Conservation (phyloP, 768 basidiomycete genomes). For the Kockovaella imperatae region DNA sequence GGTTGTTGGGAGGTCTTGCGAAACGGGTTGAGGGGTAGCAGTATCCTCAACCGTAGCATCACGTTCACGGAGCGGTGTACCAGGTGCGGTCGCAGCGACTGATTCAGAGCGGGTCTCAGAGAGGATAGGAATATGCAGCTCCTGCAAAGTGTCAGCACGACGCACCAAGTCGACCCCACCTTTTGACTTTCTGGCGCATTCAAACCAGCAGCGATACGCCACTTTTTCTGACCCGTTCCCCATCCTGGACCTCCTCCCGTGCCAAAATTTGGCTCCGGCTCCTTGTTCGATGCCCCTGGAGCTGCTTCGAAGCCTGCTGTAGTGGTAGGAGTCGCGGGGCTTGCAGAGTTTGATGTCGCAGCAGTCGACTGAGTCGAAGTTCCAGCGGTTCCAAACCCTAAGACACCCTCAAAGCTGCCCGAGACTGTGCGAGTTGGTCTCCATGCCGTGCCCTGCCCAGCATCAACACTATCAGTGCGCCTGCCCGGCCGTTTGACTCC, state of each 20-base stretch:
- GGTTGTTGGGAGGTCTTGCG: background rate
- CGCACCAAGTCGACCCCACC: background rate
- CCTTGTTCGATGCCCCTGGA: constrained; percentile 1
- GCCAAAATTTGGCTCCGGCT: constrained; percentile 21
- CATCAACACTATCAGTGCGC: constrained; percentile 23
- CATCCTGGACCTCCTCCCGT: constrained; percentile 42
- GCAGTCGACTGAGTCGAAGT: constrained; percentile 8
- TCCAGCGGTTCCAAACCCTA: constrained; percentile 34
- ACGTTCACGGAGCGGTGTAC: constrained; percentile 38
- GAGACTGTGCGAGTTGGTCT: constrained; percentile 28
- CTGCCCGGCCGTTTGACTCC: constrained; percentile 27
- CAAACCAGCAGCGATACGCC: constrained; percentile 29
- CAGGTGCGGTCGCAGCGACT: constrained; percentile 33
- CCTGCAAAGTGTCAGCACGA: background rate
- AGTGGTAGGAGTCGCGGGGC: background rate
- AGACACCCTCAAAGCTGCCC: constrained; percentile 42
- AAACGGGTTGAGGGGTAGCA: constrained; percentile 1
- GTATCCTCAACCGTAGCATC: constrained; percentile 27
- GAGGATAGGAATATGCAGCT: constrained; percentile 19
- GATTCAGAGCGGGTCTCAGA: constrained; percentile 26
- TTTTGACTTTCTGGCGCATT: background rate
- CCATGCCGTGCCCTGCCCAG: constrained; percentile 25
- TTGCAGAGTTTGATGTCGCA: constrained; percentile 3
- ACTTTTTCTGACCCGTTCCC: constrained; percentile 39
- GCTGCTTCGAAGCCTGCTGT: constrained; percentile 1